Conservation (phyloP, 2,329 filamentous ascomycete genomes). For the Whalleya microplaca region DNA sequence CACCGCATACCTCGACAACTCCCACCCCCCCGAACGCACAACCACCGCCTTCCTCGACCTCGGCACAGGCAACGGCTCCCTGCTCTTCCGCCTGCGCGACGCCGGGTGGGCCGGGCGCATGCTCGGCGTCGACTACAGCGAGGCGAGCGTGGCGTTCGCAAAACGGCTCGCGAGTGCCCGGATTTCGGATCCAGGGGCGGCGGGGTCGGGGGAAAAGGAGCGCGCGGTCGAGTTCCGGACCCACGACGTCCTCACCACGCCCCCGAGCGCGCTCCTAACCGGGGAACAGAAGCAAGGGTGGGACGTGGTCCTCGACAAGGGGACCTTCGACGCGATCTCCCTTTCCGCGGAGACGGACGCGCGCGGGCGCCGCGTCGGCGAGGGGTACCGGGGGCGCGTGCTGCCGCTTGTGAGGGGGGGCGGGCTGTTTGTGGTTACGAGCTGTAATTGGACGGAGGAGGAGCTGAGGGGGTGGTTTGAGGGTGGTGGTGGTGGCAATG, state of each 20-base stretch:
- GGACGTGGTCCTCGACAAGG: conserved; percentile 95
- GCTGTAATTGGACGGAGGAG: conserved; percentile 96
- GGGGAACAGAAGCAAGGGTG: conserved; percentile 56
- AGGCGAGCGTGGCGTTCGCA: conserved; percentile 74
- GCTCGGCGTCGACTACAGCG: conserved; percentile 88
- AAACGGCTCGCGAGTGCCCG: conserved; percentile 57
- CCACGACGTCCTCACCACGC: conserved; percentile 66
- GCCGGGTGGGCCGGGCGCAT: conserved; percentile 67
- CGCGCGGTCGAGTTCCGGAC: conserved; percentile 47
- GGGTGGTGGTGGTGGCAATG: conserved; percentile 22
- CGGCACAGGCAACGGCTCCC: conserved; percentile 90
- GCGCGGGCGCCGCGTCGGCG: conserved; percentile 65
- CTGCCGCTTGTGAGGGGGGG: conserved; percentile 69
- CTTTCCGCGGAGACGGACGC: conserved; percentile 63
- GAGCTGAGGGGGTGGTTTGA: conserved; percentile 84
- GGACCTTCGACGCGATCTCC: conserved; percentile 94
- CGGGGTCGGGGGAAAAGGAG: conserved; percentile 31
- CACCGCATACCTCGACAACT: conserved; percentile 22
- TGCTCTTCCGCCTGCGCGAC: conserved; percentile 80
- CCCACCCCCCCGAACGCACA: conserved; percentile 11
- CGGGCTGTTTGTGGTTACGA: conserved; percentile 83
- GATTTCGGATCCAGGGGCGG: too few species aligned
- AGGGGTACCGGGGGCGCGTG: conserved; percentile 74
- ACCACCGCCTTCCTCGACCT: conserved; percentile 78
- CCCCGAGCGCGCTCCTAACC: conserved; percentile 41